These are phyloP conservation scores for Penicillium sp. DNA, from an alignment of 2,329 filamentous ascomycete genomes.

Conservation along the genomic window DNA sequence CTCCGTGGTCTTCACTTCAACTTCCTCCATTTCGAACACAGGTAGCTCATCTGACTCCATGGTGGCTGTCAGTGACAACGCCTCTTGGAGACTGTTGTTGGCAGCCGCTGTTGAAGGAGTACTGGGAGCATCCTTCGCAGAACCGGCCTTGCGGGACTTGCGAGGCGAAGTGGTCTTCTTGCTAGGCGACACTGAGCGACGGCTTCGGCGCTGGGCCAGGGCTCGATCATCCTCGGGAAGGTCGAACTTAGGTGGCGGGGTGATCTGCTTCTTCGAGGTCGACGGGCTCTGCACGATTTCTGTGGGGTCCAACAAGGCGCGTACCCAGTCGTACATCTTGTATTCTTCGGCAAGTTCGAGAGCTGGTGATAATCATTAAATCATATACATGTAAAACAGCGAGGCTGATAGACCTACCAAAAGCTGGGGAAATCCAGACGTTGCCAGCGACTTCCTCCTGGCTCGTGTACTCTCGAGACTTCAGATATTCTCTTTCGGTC, in stretches of 20 bases:
- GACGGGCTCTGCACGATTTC: conserved; percentile 68
- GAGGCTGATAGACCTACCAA: conserved; percentile 49
- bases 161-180: conserved; percentile 53
- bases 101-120: conserved; percentile 50
- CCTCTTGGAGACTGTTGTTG: conserved; percentile 48
- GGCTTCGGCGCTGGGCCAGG: conserved; percentile 47
- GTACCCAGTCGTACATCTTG: conserved; percentile 79
- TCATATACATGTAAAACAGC: neutral
- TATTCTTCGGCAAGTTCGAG: conserved; percentile 84
- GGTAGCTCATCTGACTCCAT: conserved; percentile 25
- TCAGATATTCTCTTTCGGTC: conserved; percentile 70
- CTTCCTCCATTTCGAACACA: conserved; percentile 23
- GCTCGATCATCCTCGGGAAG: conserved; percentile 48
- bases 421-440: conserved; percentile 84
- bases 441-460: conserved; percentile 93
- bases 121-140: conserved; percentile 47
- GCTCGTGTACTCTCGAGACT: conserved; percentile 75
- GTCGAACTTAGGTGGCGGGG: conserved; percentile 77
- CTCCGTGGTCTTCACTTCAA: conserved; percentile 18
- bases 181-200: conserved; percentile 59
- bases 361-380: conserved; percentile 48
- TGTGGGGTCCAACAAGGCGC: conserved; percentile 83
- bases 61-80: conserved; percentile 45
- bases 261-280: conserved; percentile 72
- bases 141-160: conserved; percentile 52